phyloP scores from a whole-genome alignment of 331 rosid genomes.

The Saraca asoca region DNA sequence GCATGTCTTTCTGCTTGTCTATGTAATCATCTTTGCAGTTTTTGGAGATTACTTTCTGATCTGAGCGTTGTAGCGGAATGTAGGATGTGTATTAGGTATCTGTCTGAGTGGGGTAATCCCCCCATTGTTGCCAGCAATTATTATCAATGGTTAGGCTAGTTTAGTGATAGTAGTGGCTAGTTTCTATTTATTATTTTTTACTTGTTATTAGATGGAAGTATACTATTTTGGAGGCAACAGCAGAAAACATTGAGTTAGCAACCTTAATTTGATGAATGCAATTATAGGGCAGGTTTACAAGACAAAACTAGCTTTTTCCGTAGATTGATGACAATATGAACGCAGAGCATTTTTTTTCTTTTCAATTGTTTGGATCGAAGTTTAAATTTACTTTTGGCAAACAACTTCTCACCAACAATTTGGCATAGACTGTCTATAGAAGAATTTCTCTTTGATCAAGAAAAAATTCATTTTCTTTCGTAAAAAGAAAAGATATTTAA shows the following conservation, averaged over 20 bases:
- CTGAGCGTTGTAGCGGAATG: constrained; percentile 32
- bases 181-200: constrained; percentile 27
- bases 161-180: constrained; percentile 48
- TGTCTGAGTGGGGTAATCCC: constrained; percentile 42
- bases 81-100: constrained; percentile 44
- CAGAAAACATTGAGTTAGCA: constrained; percentile 42
- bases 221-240: constrained; percentile 47
- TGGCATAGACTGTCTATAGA: too few relatives aligned
- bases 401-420: too few relatives aligned
- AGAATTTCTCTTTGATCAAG: too few relatives aligned
- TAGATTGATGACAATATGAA: too few relatives aligned
- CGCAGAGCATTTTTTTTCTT: too few relatives aligned
- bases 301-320: too few relatives aligned
- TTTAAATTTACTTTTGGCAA: too few relatives aligned
- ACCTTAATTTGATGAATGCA: constrained; percentile 37
- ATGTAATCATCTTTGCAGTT: constrained; percentile 26
- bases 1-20: constrained; percentile 7
- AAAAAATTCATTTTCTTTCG: too few relatives aligned
- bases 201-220: constrained; percentile 44
- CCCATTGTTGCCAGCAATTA: constrained; percentile 48
- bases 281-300: background rate
- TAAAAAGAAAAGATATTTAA: too few relatives aligned
- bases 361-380: too few relatives aligned
- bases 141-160: constrained; percentile 51
- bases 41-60: constrained; percentile 26